Percentiles rank a stretch among this genome's conserved stretches.
These are phyloP conservation scores for Xylaria sp. DNA, from an alignment of 495 filamentous ascomycete genomes.

Conservation along the genomic window DNA sequence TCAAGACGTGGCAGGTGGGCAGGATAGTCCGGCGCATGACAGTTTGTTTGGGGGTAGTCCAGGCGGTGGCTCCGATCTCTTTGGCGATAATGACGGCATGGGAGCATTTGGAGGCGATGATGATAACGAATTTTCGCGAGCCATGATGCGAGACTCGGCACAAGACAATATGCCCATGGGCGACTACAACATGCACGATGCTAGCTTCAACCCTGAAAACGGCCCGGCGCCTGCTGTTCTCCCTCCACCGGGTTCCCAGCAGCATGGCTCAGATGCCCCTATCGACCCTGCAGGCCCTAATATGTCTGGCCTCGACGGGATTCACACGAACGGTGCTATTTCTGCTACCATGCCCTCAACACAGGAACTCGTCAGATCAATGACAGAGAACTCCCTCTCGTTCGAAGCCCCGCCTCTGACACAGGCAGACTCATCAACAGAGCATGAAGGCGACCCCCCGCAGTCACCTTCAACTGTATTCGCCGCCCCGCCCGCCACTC, in stretches of 20 bases:
- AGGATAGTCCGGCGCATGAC: slow-evolving; percentile 75
- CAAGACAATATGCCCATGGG: slow-evolving; percentile 50
- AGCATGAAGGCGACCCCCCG: slow-evolving; percentile 25
- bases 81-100: slow-evolving; percentile 65
- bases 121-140: slow-evolving; percentile 84
- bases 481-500: slow-evolving; percentile 37
- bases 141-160: slow-evolving; percentile 67
- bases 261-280: not conserved
- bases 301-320: not conserved
- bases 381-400: slow-evolving; percentile 26
- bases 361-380: slow-evolving; percentile 27
- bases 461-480: slow-evolving; percentile 43
- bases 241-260: slow-evolving; percentile 25
- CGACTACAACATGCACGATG: slow-evolving; percentile 38
- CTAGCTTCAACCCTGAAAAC: slow-evolving; percentile 34
- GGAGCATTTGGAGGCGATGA: slow-evolving; percentile 75
- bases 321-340: not conserved
- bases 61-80: slow-evolving; percentile 66
- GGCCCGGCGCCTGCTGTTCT: slow-evolving; percentile 30
- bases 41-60: slow-evolving; percentile 67
- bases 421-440: not conserved
- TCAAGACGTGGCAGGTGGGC: slow-evolving; percentile 46
- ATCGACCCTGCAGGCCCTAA: slow-evolving; percentile 11
- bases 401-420: slow-evolving; percentile 13
- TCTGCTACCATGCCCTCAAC: slow-evolving; percentile 28